Evolutionary conservation across 2,329 filamentous ascomycete species (phyloP).

Genomic region (Fusarium mangiferae): DNA sequence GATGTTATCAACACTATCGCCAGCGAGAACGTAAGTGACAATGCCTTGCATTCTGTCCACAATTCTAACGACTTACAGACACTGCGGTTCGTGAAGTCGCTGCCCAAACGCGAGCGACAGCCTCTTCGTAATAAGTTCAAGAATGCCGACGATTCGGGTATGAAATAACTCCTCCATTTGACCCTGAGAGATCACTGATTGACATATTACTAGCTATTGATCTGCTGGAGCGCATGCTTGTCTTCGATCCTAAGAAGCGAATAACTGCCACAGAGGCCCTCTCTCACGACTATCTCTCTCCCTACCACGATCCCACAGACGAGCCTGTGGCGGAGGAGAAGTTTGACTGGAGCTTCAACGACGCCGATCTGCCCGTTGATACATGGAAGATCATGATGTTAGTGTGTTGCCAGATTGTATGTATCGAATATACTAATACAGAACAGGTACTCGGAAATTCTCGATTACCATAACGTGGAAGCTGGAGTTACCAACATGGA

Average conservation of each 20-base stretch:
- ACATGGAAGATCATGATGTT: slow-evolving; percentile 99
- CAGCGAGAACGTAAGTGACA: slow-evolving; percentile 88
- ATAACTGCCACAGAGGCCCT: slow-evolving; percentile 88
- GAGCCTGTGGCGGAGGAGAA: slow-evolving; percentile 96
- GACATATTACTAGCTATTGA: slow-evolving; percentile 75
- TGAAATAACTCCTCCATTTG: slow-evolving; percentile 40
- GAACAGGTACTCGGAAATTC: slow-evolving; percentile 94
- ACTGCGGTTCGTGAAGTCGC: slow-evolving; percentile 94
- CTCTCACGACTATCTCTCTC: slow-evolving; percentile 90
- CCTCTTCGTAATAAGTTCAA: slow-evolving; percentile 90
- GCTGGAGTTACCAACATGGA: slow-evolving; percentile 54
- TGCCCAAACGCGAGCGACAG: slow-evolving; percentile 93
- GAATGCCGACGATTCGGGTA: slow-evolving; percentile 89
- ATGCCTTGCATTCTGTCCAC: not conserved
- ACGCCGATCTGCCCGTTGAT: slow-evolving; percentile 95
- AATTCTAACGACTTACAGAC: slow-evolving; percentile 67
- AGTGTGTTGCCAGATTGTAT: slow-evolving; percentile 44
- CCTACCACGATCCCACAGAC: slow-evolving; percentile 97
- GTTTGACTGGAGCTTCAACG: slow-evolving; percentile 99
- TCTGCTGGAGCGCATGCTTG: slow-evolving; percentile 94
- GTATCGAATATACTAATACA: slow-evolving; percentile 12
- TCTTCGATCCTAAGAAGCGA: slow-evolving; percentile 97
- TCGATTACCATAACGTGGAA: slow-evolving; percentile 97
- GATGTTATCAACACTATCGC: slow-evolving; percentile 99
- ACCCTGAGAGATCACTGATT: not conserved